Evolutionary conservation across 805 yeast species (phyloP).

Genomic region (Lachancea sp.): DNA sequence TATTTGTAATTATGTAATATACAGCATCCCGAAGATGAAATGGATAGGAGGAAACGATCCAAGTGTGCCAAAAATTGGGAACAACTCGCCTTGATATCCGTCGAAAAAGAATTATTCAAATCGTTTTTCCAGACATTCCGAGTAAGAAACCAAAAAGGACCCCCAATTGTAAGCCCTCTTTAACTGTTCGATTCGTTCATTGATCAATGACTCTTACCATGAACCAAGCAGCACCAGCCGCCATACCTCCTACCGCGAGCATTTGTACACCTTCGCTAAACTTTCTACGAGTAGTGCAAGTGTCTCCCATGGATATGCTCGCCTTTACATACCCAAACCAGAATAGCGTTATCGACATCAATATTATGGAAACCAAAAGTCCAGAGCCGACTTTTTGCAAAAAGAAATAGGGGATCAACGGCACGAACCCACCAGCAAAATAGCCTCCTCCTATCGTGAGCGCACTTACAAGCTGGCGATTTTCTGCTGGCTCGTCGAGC

Average conservation of each 20-base stretch:
- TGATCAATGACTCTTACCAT: slow-evolving; percentile 67
- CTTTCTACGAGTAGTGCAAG: slow-evolving; percentile 53
- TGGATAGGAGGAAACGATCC: slow-evolving; percentile 2
- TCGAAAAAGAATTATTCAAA: too few relatives aligned
- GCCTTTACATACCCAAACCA: slow-evolving; percentile 85
- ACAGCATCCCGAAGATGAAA: slow-evolving; percentile 7
- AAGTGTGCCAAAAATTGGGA: neutral
- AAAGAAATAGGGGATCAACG: slow-evolving; percentile 87
- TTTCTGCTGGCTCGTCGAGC: slow-evolving; percentile 92
- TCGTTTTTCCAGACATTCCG: too few relatives aligned
- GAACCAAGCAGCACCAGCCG: slow-evolving; percentile 96
- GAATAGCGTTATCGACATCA: slow-evolving; percentile 82
- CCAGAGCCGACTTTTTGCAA: slow-evolving; percentile 70
- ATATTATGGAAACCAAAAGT: slow-evolving; percentile 61
- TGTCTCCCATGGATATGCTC: slow-evolving; percentile 74
- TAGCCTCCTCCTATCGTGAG: slow-evolving; percentile 84
- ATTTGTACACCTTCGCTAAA: slow-evolving; percentile 80
- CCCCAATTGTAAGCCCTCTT: neutral
- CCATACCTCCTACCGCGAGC: slow-evolving; percentile 93
- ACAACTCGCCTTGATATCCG: too few relatives aligned
- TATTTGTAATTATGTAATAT: slow-evolving; percentile 8
- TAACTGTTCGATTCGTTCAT: neutral
- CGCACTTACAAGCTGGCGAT: slow-evolving; percentile 83
- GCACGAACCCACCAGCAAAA: slow-evolving; percentile 88
- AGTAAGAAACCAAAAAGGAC: neutral